Base-by-base conservation (phyloP, 352 stramenopile genomes). In the Globisporangium lucens region DNA sequence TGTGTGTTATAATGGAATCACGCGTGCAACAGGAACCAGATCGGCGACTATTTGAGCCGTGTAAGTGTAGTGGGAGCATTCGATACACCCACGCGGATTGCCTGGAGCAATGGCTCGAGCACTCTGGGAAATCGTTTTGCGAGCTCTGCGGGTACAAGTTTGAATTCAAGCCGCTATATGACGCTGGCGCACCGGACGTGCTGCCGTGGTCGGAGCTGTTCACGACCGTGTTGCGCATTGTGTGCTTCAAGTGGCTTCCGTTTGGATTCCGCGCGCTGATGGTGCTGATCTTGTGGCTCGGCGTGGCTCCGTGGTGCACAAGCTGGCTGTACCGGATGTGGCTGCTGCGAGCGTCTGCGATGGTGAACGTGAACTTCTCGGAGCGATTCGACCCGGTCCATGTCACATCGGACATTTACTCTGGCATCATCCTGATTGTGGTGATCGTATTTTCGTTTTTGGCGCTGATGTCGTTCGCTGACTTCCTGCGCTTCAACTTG, bases 41-140 rank as follows among this genome's bases (percentile, higher is more conserved):
- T 9, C 82, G 86, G 3, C 88, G 83, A 4, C 73, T 96, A 27
- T 94, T 94, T 69, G 83, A 83, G 62, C 88, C 88, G 15, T 98
- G 95, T 73, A 98, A 97, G 78, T 98, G 95, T 75, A 98, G 91
- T 35, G 95, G 95, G 36, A 98, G 90, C 52, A 98, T 98, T 69
- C 92, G 93, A 41, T 91, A 96, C 71, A 96, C 89, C 30, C 95
- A 98, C 79, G 94, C 96, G 61, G 94, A 98, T 70, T 98, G 95
- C 61, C 80, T 98, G 56, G 89, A 94, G 68, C 94, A 97, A 29
- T 98, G 95, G 95, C 84, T 98, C 36, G 83, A 89, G 66, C 91
- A 98, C 61, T 98, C 89, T 43, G 83, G 89, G 69, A 97, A 97
- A 68, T 85, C 85, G 60, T 95, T 87, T 75, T 98, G 95, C 71